A percentile compares a stretch with the other conserved stretches of the same genome.
phyloP scores from a whole-genome alignment of 78 protist species.

The Dictyostelium firmibasis region DNA sequence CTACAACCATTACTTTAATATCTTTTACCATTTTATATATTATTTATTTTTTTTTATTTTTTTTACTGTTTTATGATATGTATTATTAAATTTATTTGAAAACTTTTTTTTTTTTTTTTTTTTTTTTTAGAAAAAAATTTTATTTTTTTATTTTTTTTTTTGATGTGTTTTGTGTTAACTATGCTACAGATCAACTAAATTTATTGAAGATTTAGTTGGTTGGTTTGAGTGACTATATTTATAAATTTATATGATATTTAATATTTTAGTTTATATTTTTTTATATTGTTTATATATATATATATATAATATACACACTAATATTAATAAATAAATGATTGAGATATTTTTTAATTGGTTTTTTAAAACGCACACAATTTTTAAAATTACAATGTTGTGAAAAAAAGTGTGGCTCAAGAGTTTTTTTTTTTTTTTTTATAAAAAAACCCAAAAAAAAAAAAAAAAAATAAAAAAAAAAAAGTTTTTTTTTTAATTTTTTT shows the following conservation, averaged over 20 bases:
- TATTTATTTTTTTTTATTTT: neutral
- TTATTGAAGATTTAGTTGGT: neutral
- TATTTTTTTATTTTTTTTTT: neutral
- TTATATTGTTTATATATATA: neutral
- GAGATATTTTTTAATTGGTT: neutral
- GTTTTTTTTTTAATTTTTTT: too few species aligned
- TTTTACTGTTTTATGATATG: neutral
- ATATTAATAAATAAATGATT: neutral
- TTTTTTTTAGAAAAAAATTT: too few species aligned
- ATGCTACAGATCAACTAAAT: neutral
- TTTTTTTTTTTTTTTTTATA: too few species aligned
- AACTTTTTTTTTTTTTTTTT: too few species aligned
- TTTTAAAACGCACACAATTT: neutral
- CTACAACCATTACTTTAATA: conserved; percentile 86
- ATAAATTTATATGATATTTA: neutral
- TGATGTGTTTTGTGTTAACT: neutral
- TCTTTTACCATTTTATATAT: conserved; percentile 66
- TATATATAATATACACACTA: too few species aligned
- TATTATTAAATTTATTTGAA: neutral
- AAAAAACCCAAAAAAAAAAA: too few species aligned
- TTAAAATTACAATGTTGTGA: neutral
- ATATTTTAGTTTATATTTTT: neutral
- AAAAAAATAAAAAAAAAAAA: too few species aligned
- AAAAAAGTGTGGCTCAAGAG: neutral
- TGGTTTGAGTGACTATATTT: neutral